Evolutionary conservation across 441 rosid species (phyloP).

Genomic region (Eruca vesicaria): DNA sequence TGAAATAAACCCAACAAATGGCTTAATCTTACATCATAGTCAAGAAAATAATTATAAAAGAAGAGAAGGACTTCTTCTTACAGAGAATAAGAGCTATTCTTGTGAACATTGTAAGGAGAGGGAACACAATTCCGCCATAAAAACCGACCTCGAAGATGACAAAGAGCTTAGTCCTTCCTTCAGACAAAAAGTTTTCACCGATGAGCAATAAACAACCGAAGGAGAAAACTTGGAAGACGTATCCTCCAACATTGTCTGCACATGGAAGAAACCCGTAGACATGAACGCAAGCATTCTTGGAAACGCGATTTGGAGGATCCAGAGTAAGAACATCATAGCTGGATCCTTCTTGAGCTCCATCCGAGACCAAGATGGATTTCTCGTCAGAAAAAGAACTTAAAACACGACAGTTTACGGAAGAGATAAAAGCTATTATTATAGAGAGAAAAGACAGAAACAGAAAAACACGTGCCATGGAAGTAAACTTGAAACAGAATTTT

Average conservation of each 20-base stretch:
- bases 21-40: neutral
- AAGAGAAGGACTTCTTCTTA: neutral
- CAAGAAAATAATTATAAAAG: neutral
- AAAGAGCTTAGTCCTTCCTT: conserved; percentile 32
- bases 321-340: conserved; percentile 3
- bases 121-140: conserved; percentile 30
- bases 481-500: conserved; percentile 6
- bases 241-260: conserved; percentile 27
- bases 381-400: conserved; percentile 12
- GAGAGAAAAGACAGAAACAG: conserved; percentile 17
- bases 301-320: neutral
- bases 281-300: conserved; percentile 19
- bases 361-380: neutral
- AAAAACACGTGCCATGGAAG: conserved; percentile 30
- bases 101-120: conserved; percentile 31
- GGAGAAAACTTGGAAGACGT: conserved; percentile 29
- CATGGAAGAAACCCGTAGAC: conserved; percentile 31
- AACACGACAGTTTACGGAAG: conserved; percentile 18
- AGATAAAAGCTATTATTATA: neutral
- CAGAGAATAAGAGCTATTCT: conserved; percentile 25
- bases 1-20: conserved; percentile 5
- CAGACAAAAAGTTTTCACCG: conserved; percentile 24
- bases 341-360: conserved; percentile 4
- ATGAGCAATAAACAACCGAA: conserved; percentile 19
- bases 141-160: conserved; percentile 31